phyloP scores from a whole-genome alignment of 225 moss, liverwort and hornwort genomes.

The Thuidium tamariscinum region DNA sequence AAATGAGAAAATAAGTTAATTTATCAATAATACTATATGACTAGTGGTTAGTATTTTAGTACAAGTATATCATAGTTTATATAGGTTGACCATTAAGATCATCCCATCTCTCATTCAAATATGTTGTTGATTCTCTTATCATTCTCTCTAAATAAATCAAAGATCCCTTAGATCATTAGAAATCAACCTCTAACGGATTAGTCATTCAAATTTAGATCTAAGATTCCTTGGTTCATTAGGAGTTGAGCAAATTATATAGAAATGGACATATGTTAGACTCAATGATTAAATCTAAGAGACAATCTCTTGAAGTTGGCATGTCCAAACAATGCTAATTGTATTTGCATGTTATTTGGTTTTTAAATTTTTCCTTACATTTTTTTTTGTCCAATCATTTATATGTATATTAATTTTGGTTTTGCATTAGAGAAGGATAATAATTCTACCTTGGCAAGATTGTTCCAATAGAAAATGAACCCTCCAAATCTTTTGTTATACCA shows the following conservation, averaged over 20 bases:
- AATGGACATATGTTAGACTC: background rate
- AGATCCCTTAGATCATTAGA: background rate
- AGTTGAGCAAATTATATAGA: background rate
- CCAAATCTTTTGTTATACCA: background rate
- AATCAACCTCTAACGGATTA: background rate
- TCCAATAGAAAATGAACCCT: background rate
- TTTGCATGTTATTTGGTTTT: too few species aligned
- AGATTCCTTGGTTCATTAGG: background rate
- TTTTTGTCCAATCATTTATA: too few species aligned
- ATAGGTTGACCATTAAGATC: background rate
- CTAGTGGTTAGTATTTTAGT: background rate
- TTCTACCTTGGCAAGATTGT: background rate
- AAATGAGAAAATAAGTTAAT: background rate
- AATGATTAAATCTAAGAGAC: too few species aligned
- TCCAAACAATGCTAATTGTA: too few species aligned
- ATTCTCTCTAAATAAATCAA: too few species aligned
- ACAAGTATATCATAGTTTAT: rapidly evolving
- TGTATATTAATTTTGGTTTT: too few species aligned
- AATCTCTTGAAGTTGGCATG: too few species aligned
- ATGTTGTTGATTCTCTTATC: background rate
- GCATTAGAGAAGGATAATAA: background rate
- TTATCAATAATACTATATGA: background rate
- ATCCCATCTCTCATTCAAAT: background rate
- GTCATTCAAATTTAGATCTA: background rate
- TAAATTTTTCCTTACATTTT: too few species aligned